Evolutionary conservation across 805 yeast genomes (phyloP), one percentile per base, ranked within the genome.

Genomic region (Kluyveromyces starmeri): DNA sequence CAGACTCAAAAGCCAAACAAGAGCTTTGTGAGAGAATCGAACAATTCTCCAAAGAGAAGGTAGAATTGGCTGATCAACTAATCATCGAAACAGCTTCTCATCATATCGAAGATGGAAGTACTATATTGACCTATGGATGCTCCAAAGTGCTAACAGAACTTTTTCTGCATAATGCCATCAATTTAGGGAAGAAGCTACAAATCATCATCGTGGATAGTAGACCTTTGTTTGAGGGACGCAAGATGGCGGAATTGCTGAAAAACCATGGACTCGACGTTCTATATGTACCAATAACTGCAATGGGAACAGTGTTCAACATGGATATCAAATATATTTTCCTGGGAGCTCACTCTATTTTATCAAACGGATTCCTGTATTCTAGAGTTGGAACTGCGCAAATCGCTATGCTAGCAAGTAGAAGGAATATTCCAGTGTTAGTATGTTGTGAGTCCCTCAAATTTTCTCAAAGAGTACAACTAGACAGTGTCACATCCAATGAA

Each of bases 311-410:
- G 7, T 69, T 92, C 48, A 82, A 79, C 46, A 86, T 83, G 55
- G 51, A 53, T 30, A 89, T 92, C 21, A 92, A 92, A 47, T 80
- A 82, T 45, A 94, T 92, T 5, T 81, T 92, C 57, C 65, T 92
- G 22, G 98, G 98, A 11, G 97, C 97, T 0, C 97, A 92, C 55
- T 94, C 96, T 20, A 86, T 92, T 83, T 69, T 92, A 38, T 85
- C 96, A 7, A 92, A 92, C 53, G 98, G 98, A 1, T 74, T 86
- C 55, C 68, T 92, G 37, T 86, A 83, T 53, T 83, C 96, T 2
- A 73, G 98, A 42, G 96, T 85, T 12, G 98, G 98, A 15, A 80
- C 96, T 6, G 95, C 96, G 1, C 65, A 88, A 61, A 73, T 92
- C 29, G 94, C 97, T 7, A 83, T 89, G 84, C 75, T 82, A 61